Percentiles rank a stretch among this genome's conserved stretches.
phyloP scores from a whole-genome alignment of 768 basidiomycete species.

The Boletus rubroflammeus region DNA sequence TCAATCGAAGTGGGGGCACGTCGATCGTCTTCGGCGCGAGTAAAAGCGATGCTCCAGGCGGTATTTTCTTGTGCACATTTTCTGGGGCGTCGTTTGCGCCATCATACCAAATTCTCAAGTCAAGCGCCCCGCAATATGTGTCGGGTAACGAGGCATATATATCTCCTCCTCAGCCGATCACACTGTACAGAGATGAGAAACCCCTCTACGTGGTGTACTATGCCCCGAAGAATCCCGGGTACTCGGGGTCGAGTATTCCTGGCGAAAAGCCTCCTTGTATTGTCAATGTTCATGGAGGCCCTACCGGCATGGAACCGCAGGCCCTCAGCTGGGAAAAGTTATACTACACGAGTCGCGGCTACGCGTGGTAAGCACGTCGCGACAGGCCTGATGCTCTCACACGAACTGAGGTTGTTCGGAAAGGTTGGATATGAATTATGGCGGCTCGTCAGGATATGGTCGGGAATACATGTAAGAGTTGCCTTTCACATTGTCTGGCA shows the following conservation, averaged over 20 bases:
- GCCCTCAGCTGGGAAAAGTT: constrained; percentile 52
- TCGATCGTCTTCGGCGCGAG: constrained; percentile 34
- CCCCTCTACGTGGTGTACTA: constrained; percentile 64
- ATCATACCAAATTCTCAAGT: constrained; percentile 22
- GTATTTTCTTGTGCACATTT: constrained; percentile 31
- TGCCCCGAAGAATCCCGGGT: constrained; percentile 62
- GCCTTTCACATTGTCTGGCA: not conserved
- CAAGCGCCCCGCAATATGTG: constrained; percentile 18
- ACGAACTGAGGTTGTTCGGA: not conserved
- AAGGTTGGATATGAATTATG: constrained; percentile 74
- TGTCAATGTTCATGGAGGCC: constrained; percentile 68
- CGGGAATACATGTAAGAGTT: constrained; percentile 51
- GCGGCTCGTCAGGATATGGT: constrained; percentile 74
- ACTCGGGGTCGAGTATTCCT: constrained; percentile 41
- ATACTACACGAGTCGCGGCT: constrained; percentile 69
- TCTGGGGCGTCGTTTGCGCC: constrained; percentile 20
- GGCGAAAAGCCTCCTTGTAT: constrained; percentile 68
- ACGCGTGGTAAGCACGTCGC: constrained; percentile 53
- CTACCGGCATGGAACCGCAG: constrained; percentile 48
- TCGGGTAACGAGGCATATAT: constrained; percentile 30
- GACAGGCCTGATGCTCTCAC: not conserved
- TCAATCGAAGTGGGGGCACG: constrained; percentile 23
- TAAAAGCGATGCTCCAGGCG: constrained; percentile 31
- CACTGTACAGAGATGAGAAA: constrained; percentile 35
- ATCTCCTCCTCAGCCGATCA: constrained; percentile 48